Percentiles rank a stretch among this genome's conserved stretches.
phyloP scores from a whole-genome alignment of 2,329 filamentous ascomycete genomes.

The Colletotrichum acutatum region DNA sequence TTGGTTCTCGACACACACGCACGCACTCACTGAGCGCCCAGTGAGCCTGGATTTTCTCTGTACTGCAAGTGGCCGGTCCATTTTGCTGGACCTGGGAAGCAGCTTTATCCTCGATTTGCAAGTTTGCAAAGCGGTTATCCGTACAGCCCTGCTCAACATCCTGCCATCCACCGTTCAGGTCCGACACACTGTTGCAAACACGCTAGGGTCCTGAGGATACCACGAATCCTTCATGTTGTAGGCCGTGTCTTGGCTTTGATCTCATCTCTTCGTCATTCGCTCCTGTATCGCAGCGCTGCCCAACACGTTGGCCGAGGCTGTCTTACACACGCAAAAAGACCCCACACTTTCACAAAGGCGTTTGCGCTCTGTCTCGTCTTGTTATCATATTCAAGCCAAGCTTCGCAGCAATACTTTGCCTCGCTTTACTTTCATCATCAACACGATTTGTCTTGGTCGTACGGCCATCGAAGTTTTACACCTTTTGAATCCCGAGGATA shows the following conservation, averaged over 20 bases:
- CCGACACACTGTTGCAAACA: neutral
- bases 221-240: neutral
- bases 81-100: neutral
- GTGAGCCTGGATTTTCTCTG: neutral
- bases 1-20: neutral
- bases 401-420: slow-evolving; percentile 1
- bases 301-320: slow-evolving; percentile 26
- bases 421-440: slow-evolving; percentile 20
- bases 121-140: neutral
- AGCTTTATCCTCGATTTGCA: neutral
- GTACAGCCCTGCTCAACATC: neutral
- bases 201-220: slow-evolving; percentile 11
- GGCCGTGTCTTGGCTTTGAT: neutral
- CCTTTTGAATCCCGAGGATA: slow-evolving; percentile 8
- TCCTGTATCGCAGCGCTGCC: slow-evolving; percentile 23
- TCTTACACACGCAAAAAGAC: slow-evolving; percentile 19
- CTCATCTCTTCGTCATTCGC: neutral
- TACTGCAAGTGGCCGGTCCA: neutral
- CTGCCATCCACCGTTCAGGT: neutral
- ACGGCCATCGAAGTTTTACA: slow-evolving; percentile 4
- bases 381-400: slow-evolving; percentile 5
- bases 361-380: slow-evolving; percentile 9
- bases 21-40: neutral
- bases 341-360: neutral
- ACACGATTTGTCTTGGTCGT: slow-evolving; percentile 10